Base-by-base conservation (phyloP, 2,329 filamentous ascomycete genomes). In the Alternaria consortialis region DNA sequence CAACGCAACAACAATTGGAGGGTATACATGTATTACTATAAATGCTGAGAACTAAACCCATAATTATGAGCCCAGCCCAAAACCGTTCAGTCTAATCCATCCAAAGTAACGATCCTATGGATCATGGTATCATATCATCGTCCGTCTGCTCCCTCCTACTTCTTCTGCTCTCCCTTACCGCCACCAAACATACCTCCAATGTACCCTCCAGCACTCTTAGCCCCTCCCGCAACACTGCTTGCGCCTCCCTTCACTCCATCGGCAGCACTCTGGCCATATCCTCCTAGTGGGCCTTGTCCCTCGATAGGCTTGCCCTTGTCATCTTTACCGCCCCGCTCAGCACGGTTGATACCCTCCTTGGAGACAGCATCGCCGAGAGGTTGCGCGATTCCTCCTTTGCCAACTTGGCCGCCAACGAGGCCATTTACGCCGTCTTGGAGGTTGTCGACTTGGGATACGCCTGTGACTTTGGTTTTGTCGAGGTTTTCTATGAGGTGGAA, bases 401-500 rank as follows among this genome's bases (percentile, higher is more conserved):
- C 90, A 27, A 92, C 77, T 69, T 91, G 89, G 34, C 86, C 85
- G 2, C 84, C 82, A 8, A 85, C 88, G 55, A 89, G 83, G 77
- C 84, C 82, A 81, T 91, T 81, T 34, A 90, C 85, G 71, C 85
- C 86, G 76, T 91, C 89, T 78, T 92, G 89, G 36, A 91, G 82
- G 43, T 81, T 87, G 79, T 91, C 87, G 79, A 91, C 84, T 75
- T 90, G 88, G 17, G 86, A 77, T 72, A 90, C 75, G 75, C 87
- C 87, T 11, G 89, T 91, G 40, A 93, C 80, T 76, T 92, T 92
- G 64, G 88, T 85, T 77, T 91, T 88, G 80, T 85, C 82, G 63
- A 92, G 87, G 64, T 85, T 84, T 61, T 91, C 89, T 91, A 69
- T 57, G 12, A 13, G 15, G 13, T 25, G 12, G 17, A 15, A 9